A percentile compares a stretch with the other conserved stretches of the same genome.
phyloP scores from a whole-genome alignment of 1,139 yeast genomes.

The Hemisphaericaspora subhashii region DNA sequence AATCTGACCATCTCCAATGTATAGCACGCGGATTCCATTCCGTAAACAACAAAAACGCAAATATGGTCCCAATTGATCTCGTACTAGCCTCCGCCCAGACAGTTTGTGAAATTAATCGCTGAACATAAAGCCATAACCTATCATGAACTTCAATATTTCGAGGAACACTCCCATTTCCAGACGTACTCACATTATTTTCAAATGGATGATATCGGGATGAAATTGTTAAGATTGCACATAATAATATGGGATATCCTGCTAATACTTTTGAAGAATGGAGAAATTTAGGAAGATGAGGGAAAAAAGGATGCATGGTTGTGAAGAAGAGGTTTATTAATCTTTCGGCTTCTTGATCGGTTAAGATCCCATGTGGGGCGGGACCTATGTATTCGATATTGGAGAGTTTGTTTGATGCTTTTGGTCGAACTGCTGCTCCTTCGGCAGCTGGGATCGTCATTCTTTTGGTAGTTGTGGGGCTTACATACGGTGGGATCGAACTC shows the following conservation, averaged over 20 bases:
- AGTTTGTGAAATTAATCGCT: slow-evolving; percentile 76
- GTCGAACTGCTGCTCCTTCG: slow-evolving; percentile 47
- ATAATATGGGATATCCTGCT: slow-evolving; percentile 75
- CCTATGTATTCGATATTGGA: slow-evolving; percentile 69
- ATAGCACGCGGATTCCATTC: slow-evolving; percentile 97
- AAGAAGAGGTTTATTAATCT: slow-evolving; percentile 65
- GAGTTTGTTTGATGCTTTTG: slow-evolving; percentile 51
- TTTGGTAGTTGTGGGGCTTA: slow-evolving; percentile 15
- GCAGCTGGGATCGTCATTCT: slow-evolving; percentile 34
- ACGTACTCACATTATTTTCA: slow-evolving; percentile 32
- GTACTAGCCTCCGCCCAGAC: slow-evolving; percentile 96
- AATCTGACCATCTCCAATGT: slow-evolving; percentile 86
- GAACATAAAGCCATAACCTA: slow-evolving; percentile 80
- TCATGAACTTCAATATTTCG: slow-evolving; percentile 69
- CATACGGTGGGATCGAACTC: slow-evolving; percentile 16
- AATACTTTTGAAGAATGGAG: slow-evolving; percentile 65
- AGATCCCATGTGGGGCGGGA: slow-evolving; percentile 46
- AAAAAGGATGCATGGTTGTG: slow-evolving; percentile 81
- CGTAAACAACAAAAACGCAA: slow-evolving; percentile 81
- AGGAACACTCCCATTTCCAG: slow-evolving; percentile 32
- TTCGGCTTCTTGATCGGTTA: slow-evolving; percentile 69
- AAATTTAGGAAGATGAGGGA: slow-evolving; percentile 80
- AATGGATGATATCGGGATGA: slow-evolving; percentile 72
- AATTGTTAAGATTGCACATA: slow-evolving; percentile 79
- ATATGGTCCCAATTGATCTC: slow-evolving; percentile 80